Evolutionary conservation across 1,284 basidiomycete species (phyloP), one percentile per base, ranked within the genome.

Genomic region (Tremellales sp.): DNA sequence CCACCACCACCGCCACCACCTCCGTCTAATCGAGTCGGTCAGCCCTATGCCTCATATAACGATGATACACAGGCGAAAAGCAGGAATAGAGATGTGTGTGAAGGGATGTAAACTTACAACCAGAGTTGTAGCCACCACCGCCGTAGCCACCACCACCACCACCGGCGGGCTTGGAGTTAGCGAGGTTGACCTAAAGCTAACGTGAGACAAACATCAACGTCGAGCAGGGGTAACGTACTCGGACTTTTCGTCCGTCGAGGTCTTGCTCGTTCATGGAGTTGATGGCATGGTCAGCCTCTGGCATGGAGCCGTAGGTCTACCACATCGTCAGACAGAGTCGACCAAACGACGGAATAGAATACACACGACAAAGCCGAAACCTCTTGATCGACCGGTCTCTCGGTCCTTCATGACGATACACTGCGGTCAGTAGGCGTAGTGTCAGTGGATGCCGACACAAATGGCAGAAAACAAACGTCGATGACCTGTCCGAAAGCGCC

Each of bases 361-460:
- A 72, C 70, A 45, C 52, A 72, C 71, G 61, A 97, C 91, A 74
- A 95, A 95, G 55, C 92, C 92, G 73, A 97, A 97, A 70, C 92
- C 89, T 67, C 92, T 88, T 61, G 91, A 94, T 69, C 91, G 88
- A 60, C 89, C 87, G 56, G 92, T 94, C 71, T 94, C 91, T 68
- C 91, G 88, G 78, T 95, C 92, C 78, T 90, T 87, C 91, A 94
- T 94, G 76, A 95, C 91, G 74, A 91, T 88, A 64, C 85, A 86
- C 87, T 91, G 57, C 37, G 44, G 24, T 27, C 13, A 43, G 43
- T 40, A 37, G 16, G 21, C 21, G 40, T 25, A 51, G 36, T 35
- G 43, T 13, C 36, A 40, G 47, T 13, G 28, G 33, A 31, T 9
- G 5, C 16, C 7, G 38, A 47, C 10, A 43, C 36, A 41, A 45